Base-by-base conservation (phyloP, 495 filamentous ascomycete species). In the Neurospora sp. region DNA sequence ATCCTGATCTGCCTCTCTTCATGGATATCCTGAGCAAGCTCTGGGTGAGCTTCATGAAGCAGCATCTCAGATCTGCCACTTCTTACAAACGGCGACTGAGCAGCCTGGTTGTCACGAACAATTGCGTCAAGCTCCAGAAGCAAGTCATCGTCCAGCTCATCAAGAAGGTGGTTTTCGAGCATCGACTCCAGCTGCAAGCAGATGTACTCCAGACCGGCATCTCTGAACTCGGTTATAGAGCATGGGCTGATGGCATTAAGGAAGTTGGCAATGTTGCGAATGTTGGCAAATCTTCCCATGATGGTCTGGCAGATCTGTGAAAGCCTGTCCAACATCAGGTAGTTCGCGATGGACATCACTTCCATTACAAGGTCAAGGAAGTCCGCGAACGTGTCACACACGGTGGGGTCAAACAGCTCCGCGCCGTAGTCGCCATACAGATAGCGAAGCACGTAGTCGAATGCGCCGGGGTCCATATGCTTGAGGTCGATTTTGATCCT, bases 301-400 rank as follows among this genome's bases (percentile, higher is more conserved):
- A 93, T 82, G 71, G 90, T 90, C 77, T 99, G 96, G 80, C 95
- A 98, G 16, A 95, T 89, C 78, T 97, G 93, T 14, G 91, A 93
- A 37, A 99, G 82, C 38, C 94, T 85, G 78, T 98, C 95, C 42
- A 99, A 87, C 94, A 99, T 97, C 73, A 99, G 85, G 76, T 98
- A 96, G 77, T 99, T 92, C 9, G 94, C 92, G 44, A 94, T 90
- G 71, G 89, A 90, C 87, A 97, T 90, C 39, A 98, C 93, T 73
- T 97, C 95, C 82, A 98, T 86, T n/a, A 98, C 83, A 40, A 96
- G 83, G 75, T 98, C 93, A 10, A 94, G 86, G 73, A 97, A 94
- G 69, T 92, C 90, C 70, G 97, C 93, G 20, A 96, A 82, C 71
- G 90, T 87, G 39, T 87, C 86, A 70, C 87, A 86, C 22, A 91